These are phyloP conservation scores for Microbotryum saponariae DNA, from an alignment of 1,284 basidiomycete genomes.

Conservation along the genomic window DNA sequence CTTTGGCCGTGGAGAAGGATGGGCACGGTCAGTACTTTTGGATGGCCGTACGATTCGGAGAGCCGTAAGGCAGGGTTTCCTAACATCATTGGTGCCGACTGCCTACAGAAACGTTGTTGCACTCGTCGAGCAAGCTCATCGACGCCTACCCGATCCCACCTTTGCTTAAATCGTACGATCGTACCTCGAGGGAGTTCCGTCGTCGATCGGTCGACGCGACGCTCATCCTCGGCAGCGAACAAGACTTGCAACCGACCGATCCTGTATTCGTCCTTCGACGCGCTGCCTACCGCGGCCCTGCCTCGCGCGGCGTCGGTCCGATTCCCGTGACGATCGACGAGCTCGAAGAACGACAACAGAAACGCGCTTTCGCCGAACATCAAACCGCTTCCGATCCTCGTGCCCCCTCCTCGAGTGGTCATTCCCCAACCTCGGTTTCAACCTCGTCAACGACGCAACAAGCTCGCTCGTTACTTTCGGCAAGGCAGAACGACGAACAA, in stretches of 20 bases:
- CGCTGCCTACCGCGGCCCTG: slow-evolving; percentile 10
- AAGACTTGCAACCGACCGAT: slow-evolving; percentile 72
- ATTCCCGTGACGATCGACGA: slow-evolving; percentile 30
- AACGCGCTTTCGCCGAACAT: neutral
- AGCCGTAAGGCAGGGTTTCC: slow-evolving; percentile 1
- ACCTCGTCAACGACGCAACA: slow-evolving; percentile 84
- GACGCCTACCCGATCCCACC: slow-evolving; percentile 77
- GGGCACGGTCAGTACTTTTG: slow-evolving; percentile 48
- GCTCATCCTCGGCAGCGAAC: slow-evolving; percentile 57
- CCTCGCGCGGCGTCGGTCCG: slow-evolving; percentile 15
- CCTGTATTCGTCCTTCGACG: slow-evolving; percentile 69
- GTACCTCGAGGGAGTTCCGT: slow-evolving; percentile 57
- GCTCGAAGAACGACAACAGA: slow-evolving; percentile 24
- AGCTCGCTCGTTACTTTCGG: slow-evolving; percentile 69
- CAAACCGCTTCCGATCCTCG: too few relatives aligned
- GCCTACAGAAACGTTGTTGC: slow-evolving; percentile 59
- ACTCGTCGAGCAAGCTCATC: slow-evolving; percentile 67
- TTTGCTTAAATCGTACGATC: slow-evolving; percentile 56
- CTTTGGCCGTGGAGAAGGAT: slow-evolving; percentile 50
- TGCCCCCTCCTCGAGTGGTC: neutral
- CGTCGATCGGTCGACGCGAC: slow-evolving; percentile 81
- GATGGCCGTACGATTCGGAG: slow-evolving; percentile 5
- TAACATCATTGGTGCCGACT: slow-evolving; percentile 5
- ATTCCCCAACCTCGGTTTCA: neutral
- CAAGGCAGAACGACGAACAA: slow-evolving; percentile 70